Conservation (phyloP, 805 yeast genomes). For the Debaryomyces tyrocola region DNA sequence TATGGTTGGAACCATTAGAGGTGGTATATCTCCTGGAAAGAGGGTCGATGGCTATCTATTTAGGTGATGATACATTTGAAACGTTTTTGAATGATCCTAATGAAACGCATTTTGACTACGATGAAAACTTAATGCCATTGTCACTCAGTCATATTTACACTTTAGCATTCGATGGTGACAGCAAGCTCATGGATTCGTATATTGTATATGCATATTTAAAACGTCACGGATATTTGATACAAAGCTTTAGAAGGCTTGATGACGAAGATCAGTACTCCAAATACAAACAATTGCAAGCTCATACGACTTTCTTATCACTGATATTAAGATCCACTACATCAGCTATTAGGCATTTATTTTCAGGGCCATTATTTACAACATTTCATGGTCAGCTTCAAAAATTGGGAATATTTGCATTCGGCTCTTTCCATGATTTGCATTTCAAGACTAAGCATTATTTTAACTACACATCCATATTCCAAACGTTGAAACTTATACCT, state of each 20-base stretch:
- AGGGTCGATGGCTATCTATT: slow-evolving; percentile 49
- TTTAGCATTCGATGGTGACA: slow-evolving; percentile 36
- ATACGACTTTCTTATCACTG: neutral
- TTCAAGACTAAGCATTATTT: slow-evolving; percentile 25
- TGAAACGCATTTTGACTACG: slow-evolving; percentile 22
- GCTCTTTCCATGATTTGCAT: slow-evolving; percentile 14
- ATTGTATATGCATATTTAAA: slow-evolving; percentile 73
- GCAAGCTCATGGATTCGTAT: slow-evolving; percentile 51
- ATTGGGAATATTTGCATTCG: slow-evolving; percentile 15
- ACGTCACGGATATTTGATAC: slow-evolving; percentile 74
- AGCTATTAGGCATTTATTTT: neutral
- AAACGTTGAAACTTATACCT: slow-evolving; percentile 21
- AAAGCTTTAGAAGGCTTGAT: slow-evolving; percentile 14
- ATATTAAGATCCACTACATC: neutral
- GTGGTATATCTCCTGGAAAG: slow-evolving; percentile 77
- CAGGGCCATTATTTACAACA: neutral
- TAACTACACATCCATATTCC: slow-evolving; percentile 19
- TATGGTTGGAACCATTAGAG: slow-evolving; percentile 65
- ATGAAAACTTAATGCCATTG: slow-evolving; percentile 32
- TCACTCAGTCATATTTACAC: slow-evolving; percentile 67
- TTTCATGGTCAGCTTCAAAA: neutral
- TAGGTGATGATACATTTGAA: slow-evolving; percentile 19
- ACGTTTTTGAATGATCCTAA: slow-evolving; percentile 16
- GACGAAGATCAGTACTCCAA: slow-evolving; percentile 6
- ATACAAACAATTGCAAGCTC: neutral